These are phyloP conservation scores for Ceratocystis eucalypticola DNA, from an alignment of 2,329 filamentous ascomycete genomes.

Conservation along the genomic window DNA sequence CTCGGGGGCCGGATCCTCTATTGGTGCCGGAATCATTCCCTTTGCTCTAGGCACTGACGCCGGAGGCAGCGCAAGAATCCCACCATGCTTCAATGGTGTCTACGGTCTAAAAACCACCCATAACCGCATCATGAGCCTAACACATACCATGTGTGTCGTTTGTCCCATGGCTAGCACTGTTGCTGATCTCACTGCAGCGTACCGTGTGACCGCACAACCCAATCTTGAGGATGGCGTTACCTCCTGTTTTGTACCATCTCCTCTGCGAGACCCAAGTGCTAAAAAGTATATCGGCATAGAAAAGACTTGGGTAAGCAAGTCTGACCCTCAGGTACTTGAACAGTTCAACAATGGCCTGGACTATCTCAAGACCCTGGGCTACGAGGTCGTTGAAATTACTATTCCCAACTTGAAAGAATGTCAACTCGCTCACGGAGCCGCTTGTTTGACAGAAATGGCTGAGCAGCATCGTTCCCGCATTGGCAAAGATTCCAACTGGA, in stretches of 20 bases:
- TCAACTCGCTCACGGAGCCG: constrained; percentile 62
- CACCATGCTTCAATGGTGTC: constrained; percentile 60
- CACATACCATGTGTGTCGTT: constrained; percentile 45
- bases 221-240: constrained; percentile 50
- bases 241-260: constrained; percentile 47
- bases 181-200: constrained; percentile 67
- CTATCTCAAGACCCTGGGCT: constrained; percentile 39
- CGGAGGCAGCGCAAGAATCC: constrained; percentile 62
- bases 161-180: constrained; percentile 67
- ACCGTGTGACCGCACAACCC: constrained; percentile 62
- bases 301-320: constrained; percentile 34
- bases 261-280: constrained; percentile 30
- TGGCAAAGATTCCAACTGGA: constrained; percentile 35
- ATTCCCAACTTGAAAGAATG: constrained; percentile 56
- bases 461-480: constrained; percentile 32
- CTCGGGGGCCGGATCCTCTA: constrained; percentile 58
- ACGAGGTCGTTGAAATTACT: constrained; percentile 42
- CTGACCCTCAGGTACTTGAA: constrained; percentile 48
- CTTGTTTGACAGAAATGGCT: constrained; percentile 61
- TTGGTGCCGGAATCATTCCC: constrained; percentile 59
- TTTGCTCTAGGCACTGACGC: constrained; percentile 63
- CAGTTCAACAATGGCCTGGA: constrained; percentile 50
- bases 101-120: constrained; percentile 74
- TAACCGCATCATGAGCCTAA: constrained; percentile 48
- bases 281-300: constrained; percentile 60